Evolutionary conservation across 352 stramenopile species (phyloP), one percentile per base, ranked within the genome.

Genomic region (Chrysophaeum taylorii): DNA sequence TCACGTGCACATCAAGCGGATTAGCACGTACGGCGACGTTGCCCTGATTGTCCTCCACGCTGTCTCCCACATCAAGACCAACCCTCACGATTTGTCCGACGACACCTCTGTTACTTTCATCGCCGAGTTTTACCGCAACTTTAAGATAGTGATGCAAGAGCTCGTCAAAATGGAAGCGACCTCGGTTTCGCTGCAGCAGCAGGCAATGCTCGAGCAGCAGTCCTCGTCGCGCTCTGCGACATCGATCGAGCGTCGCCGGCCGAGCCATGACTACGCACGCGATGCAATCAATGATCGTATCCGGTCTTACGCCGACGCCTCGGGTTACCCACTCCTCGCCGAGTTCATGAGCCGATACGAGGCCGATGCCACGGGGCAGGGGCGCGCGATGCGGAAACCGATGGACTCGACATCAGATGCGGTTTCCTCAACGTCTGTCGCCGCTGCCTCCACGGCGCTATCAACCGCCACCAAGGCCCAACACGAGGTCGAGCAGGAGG

Each of bases 61-160:
- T 16, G 38, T 78, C 29, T 77, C 70, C 33, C 73, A 78, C 52
- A 74, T 78, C 21, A 78, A 78, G 73, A 64, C 67, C 25, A 72
- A 77, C 50, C 23, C 69, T 37, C 0, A 14, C 1, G 73, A 77
- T 31, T 27, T 77, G 9, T 42, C 29, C 15, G 71, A 74, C 45
- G 73, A 78, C 45, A 37, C 5, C 64, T 39, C 67, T 12, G 52
- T 42, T 0, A 27, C 42, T 1, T 78, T 77, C 64, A 31, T 75
- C 38, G 63, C 70, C 2, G 73, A 78, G 38, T 76, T 77, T 52
- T 67, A 76, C 52, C 72, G 70, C 39, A 77, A 78, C 42, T 53
- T 77, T 25, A 78, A 70, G 71, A 50, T 78, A 0, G 60, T 78
- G 15, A 71, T 50, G 9, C 41, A 62, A 38, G 73, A 78, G 41